Evolutionary conservation across 2,329 filamentous ascomycete species (phyloP).

Genomic region (Monosporascus sp.): DNA sequence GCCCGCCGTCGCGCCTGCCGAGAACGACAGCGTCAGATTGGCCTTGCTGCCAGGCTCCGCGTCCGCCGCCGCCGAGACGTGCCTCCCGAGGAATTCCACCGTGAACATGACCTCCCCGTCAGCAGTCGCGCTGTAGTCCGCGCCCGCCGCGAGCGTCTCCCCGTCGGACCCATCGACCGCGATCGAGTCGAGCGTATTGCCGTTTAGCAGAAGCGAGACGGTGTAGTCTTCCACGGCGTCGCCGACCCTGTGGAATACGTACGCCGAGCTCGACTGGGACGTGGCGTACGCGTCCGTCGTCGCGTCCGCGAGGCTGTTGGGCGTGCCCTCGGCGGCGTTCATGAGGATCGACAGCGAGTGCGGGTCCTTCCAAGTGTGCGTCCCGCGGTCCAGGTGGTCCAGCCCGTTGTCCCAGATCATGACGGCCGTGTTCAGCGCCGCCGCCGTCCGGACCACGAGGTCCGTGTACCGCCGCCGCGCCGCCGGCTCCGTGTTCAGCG

Average conservation of each 20-base stretch:
- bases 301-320: slow-evolving; percentile 48
- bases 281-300: slow-evolving; percentile 42
- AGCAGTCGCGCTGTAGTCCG: slow-evolving; percentile 44
- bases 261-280: slow-evolving; percentile 46
- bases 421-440: slow-evolving; percentile 43
- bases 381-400: slow-evolving; percentile 48
- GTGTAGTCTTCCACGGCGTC: slow-evolving; percentile 35
- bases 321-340: slow-evolving; percentile 36
- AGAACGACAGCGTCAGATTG: slow-evolving; percentile 49
- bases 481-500: slow-evolving; percentile 45
- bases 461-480: slow-evolving; percentile 56
- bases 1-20: slow-evolving; percentile 39
- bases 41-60: slow-evolving; percentile 40
- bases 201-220: slow-evolving; percentile 49
- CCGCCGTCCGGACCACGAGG: slow-evolving; percentile 43
- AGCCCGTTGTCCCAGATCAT: slow-evolving; percentile 57
- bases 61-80: slow-evolving; percentile 35
- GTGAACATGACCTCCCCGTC: slow-evolving; percentile 41
- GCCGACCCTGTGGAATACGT: slow-evolving; percentile 49
- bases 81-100: slow-evolving; percentile 38
- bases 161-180: slow-evolving; percentile 26
- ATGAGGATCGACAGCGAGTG: slow-evolving; percentile 43
- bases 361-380: slow-evolving; percentile 45
- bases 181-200: slow-evolving; percentile 43
- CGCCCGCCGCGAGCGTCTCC: slow-evolving; percentile 26